Percentiles rank a stretch among this genome's conserved stretches.
Evolutionary conservation across 768 basidiomycete genomes (phyloP).

Genomic region (Hortiboletus flavorubellus): DNA sequence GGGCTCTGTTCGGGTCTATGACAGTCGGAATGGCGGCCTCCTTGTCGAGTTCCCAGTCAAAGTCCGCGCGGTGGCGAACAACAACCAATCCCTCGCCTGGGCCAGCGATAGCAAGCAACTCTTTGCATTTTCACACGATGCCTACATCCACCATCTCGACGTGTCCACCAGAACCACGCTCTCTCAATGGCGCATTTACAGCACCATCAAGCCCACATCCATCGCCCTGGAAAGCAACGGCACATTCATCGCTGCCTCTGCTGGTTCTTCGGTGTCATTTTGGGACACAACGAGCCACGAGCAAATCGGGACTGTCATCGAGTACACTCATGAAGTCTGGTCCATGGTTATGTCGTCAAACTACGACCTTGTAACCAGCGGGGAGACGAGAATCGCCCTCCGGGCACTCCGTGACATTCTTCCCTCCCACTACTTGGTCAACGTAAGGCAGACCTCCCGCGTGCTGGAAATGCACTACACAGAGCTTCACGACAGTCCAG

Average conservation of each 20-base stretch:
- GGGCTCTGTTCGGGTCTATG: background rate
- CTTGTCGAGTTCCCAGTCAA: background rate
- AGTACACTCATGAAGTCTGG: too few relatives aligned
- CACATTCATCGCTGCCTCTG: background rate
- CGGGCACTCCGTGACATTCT: too few relatives aligned
- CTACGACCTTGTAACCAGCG: too few relatives aligned
- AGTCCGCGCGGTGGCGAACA: background rate
- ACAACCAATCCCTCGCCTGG: background rate
- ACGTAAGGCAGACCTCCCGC: too few relatives aligned
- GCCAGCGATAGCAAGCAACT: background rate
- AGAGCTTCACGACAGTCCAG: too few relatives aligned
- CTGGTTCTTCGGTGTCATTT: too few relatives aligned
- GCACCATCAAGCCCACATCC: background rate
- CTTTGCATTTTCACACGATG: background rate
- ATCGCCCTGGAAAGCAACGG: background rate
- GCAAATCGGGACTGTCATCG: too few relatives aligned
- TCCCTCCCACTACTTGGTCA: too few relatives aligned
- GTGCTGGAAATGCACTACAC: too few relatives aligned
- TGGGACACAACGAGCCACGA: too few relatives aligned
- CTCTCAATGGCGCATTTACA: background rate
- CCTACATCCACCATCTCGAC: background rate
- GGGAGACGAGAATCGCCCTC: too few relatives aligned
- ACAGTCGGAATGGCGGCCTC: background rate
- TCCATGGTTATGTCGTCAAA: too few relatives aligned
- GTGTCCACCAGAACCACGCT: background rate